Percentiles rank a stretch among this genome's conserved stretches.
Conservation (phyloP, 805 yeast species). For the Candida oleophila region DNA sequence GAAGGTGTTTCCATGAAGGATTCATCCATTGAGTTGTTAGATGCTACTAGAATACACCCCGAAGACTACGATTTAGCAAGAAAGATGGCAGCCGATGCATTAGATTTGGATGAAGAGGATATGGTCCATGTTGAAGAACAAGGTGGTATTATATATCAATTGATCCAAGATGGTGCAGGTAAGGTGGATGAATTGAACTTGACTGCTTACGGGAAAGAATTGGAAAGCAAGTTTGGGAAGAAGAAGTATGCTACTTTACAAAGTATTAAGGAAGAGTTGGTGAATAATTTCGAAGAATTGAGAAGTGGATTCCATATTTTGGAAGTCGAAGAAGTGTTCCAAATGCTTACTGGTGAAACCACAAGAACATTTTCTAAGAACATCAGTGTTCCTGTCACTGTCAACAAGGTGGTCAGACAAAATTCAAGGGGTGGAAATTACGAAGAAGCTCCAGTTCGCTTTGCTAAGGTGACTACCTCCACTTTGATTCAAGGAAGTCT, state of each 20-base stretch:
- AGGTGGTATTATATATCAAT: conserved; percentile 76
- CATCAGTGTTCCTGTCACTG: conserved; percentile 69
- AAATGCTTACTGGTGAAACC: conserved; percentile 86
- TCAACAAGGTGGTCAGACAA: conserved; percentile 66
- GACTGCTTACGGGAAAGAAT: conserved; percentile 89
- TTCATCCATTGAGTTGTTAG: conserved; percentile 75
- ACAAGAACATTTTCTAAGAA: conserved; percentile 66
- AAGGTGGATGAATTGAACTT: conserved; percentile 83
- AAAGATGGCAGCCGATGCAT: conserved; percentile 97
- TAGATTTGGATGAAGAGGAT: conserved; percentile 94
- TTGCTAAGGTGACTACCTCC: conserved; percentile 39
- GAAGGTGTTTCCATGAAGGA: conserved; percentile 52
- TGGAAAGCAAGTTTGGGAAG: conserved; percentile 69
- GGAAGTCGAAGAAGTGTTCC: conserved; percentile 73
- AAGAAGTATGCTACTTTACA: conserved; percentile 77
- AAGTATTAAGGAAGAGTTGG: conserved; percentile 82
- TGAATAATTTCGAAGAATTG: conserved; percentile 83
- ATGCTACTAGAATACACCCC: conserved; percentile 95
- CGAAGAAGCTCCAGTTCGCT: conserved; percentile 45
- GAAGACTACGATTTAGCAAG: conserved; percentile 96
- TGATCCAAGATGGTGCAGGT: conserved; percentile 66
- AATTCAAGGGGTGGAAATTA: conserved; percentile 39
- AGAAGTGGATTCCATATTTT: conserved; percentile 69
- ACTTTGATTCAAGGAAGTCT: conserved; percentile 43
- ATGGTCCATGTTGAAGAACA: conserved; percentile 74